phyloP scores from a whole-genome alignment of 192 early-diverging fungal genomes.

The Rhizoclosmatium globosum region DNA sequence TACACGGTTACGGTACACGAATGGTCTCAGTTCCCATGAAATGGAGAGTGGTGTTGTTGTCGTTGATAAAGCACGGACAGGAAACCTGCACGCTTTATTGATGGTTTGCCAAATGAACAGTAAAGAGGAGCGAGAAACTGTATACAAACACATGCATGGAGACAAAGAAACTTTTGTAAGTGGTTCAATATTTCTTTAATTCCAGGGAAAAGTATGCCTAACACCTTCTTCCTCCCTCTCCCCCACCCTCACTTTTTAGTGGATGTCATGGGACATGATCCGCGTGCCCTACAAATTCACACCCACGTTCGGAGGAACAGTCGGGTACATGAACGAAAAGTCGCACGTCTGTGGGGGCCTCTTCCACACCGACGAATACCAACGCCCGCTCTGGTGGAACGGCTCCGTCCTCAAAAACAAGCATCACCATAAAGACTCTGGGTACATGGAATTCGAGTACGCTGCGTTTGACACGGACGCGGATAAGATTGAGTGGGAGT shows the following conservation, averaged over 20 bases:
- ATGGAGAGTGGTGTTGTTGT: conserved; percentile 75
- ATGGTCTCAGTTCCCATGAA: conserved; percentile 56
- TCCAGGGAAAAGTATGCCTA: too few species aligned
- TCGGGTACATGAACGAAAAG: conserved; percentile 57
- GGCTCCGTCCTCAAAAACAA: conserved; percentile 54
- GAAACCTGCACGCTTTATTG: conserved; percentile 58
- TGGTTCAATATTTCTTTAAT: neutral
- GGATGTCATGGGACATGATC: conserved; percentile 70
- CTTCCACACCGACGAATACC: conserved; percentile 44
- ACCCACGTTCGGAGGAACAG: conserved; percentile 61
- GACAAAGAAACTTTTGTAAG: conserved; percentile 27
- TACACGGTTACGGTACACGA: conserved; percentile 45
- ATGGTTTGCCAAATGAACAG: conserved; percentile 65
- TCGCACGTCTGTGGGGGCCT: conserved; percentile 41
- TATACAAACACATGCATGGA: conserved; percentile 39
- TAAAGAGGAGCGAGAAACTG: conserved; percentile 24
- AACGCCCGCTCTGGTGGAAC: conserved; percentile 47
- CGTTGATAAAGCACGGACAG: conserved; percentile 62
- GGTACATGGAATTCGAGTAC: conserved; percentile 37
- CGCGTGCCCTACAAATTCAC: conserved; percentile 68
- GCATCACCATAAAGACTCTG: conserved; percentile 27
- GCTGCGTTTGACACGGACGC: conserved; percentile 33
- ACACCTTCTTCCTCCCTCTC: too few species aligned
- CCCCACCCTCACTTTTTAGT: neutral
- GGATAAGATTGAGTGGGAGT: conserved; percentile 46